phyloP scores from a whole-genome alignment of 2,329 filamentous ascomycete species.

The Sordariomycetes sp. region DNA sequence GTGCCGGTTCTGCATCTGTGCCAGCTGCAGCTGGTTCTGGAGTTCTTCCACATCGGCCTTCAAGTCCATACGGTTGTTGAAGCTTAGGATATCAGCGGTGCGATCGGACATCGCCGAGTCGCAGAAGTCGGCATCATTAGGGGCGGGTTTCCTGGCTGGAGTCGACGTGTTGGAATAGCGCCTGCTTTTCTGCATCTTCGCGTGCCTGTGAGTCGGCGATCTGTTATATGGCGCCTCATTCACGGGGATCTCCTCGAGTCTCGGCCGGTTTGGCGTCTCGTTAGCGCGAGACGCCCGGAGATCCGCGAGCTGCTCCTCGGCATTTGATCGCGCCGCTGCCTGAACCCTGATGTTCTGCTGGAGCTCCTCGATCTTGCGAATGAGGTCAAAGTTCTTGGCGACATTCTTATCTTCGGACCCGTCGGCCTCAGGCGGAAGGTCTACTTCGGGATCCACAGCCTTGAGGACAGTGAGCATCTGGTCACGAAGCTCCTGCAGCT shows the following conservation, averaged over 20 bases:
- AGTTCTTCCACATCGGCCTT: slow-evolving; percentile 84
- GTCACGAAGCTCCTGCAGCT: slow-evolving; percentile 66
- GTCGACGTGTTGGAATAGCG: slow-evolving; percentile 66
- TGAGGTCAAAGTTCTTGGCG: slow-evolving; percentile 70
- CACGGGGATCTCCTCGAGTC: slow-evolving; percentile 76
- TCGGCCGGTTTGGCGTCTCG: slow-evolving; percentile 57
- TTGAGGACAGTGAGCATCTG: slow-evolving; percentile 76
- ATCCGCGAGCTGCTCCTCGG: slow-evolving; percentile 71
- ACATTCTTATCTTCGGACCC: slow-evolving; percentile 46
- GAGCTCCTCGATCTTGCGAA: slow-evolving; percentile 75
- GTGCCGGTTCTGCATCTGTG: slow-evolving; percentile 90
- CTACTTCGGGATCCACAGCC: slow-evolving; percentile 67
- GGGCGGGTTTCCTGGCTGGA: slow-evolving; percentile 58
- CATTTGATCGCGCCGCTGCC: slow-evolving; percentile 65
- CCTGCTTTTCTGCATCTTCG: slow-evolving; percentile 31
- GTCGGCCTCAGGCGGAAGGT: slow-evolving; percentile 44
- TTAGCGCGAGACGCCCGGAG: slow-evolving; percentile 56
- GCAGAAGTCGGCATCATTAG: slow-evolving; percentile 46
- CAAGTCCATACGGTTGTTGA: slow-evolving; percentile 81
- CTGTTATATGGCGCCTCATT: slow-evolving; percentile 64
- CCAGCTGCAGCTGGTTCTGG: slow-evolving; percentile 86
- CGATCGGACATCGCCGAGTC: slow-evolving; percentile 77
- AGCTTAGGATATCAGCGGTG: slow-evolving; percentile 67
- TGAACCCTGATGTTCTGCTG: slow-evolving; percentile 80
- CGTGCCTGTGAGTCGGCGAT: slow-evolving; percentile 59